Base-by-base conservation (phyloP, 768 basidiomycete genomes). In the Phaeotremella skinneri region DNA sequence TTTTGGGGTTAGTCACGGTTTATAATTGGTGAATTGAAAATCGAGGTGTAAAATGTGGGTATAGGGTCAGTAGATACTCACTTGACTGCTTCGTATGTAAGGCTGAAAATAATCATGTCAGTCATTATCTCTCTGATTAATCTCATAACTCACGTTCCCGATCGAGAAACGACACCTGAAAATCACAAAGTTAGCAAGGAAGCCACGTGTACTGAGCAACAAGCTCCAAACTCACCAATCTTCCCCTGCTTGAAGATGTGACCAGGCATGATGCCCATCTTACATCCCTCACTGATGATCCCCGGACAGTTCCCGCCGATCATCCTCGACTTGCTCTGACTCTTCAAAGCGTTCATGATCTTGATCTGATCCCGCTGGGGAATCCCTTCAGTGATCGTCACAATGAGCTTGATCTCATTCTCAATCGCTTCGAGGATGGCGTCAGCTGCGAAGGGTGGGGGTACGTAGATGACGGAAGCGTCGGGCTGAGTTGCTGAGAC, bases 271-370 rank as follows among this genome's bases (percentile, higher is more conserved):
- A 99, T 99, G 59, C 96, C 96, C 86, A 99, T 97, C 82, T 98
- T 98, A 82, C 96, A 99, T 21, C 94, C 94, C 17, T 94, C 93
- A 73, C 94, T 93, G 74, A 98, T 97, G 70, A 99, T 87, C 75
- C 96, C 96, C 1, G 96, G 96, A 79, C 96, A 99, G 79, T 99
- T 99, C 39, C 96, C 96, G 20, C 96, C 96, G 50, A 99, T 90
- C 67, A 99, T 87, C 69, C 96, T 87, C 60, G 91, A 93, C 70
- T 88, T 90, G 52, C 87, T 91, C 78, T 99, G 96, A 73, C 85
- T 86, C 78, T 90, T 91, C 67, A 99, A 84, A 13, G 91, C 96
- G 74, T 94, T 89, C 81, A 88, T 85, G 61, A 99, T 90, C 77
- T 83, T 85, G 76, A 99, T 91, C 81, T 99, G 94, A 76, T 99